These are phyloP conservation scores for Amesomyces nigricolor DNA, from an alignment of 2,329 filamentous ascomycete species.

Conservation along the genomic window DNA sequence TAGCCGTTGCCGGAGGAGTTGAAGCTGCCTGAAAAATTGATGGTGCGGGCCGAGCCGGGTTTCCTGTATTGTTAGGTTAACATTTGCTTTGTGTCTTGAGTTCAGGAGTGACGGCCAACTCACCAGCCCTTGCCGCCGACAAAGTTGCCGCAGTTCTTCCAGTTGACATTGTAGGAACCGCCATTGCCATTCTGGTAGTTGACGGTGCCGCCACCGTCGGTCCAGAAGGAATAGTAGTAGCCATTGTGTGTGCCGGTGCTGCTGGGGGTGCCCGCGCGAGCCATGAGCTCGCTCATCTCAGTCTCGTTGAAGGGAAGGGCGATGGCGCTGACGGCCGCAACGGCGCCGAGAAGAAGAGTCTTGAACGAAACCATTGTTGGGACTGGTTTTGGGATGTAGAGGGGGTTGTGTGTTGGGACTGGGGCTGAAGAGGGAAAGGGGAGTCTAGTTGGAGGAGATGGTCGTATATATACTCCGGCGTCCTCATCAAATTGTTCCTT, in stretches of 20 bases:
- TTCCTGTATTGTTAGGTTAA: constrained; percentile 4
- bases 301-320: constrained; percentile 18
- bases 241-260: constrained; percentile 33
- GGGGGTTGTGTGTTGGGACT: background rate
- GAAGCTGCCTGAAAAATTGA: constrained; percentile 29
- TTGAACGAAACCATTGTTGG: constrained; percentile 22
- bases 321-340: constrained; percentile 1
- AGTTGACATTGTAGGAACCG: constrained; percentile 39
- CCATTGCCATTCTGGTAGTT: constrained; percentile 37
- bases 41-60: constrained; percentile 35
- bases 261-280: constrained; percentile 30
- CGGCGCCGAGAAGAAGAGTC: constrained; percentile 15
- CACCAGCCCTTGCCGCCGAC: constrained; percentile 55
- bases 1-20: constrained; percentile 28
- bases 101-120: background rate
- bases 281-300: constrained; percentile 12
- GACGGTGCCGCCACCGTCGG: constrained; percentile 35
- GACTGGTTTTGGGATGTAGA: background rate
- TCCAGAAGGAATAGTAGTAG: constrained; percentile 44
- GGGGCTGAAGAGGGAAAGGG: background rate
- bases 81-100: too few species aligned
- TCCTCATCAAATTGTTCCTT: too few species aligned
- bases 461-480: constrained; percentile 5
- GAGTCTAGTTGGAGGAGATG: background rate
- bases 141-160: constrained; percentile 45